A percentile compares a stretch with the other conserved stretches of the same genome.
These are phyloP conservation scores for Debaryomyces hansenii DNA, from an alignment of 805 yeast species.

Conservation along the genomic window DNA sequence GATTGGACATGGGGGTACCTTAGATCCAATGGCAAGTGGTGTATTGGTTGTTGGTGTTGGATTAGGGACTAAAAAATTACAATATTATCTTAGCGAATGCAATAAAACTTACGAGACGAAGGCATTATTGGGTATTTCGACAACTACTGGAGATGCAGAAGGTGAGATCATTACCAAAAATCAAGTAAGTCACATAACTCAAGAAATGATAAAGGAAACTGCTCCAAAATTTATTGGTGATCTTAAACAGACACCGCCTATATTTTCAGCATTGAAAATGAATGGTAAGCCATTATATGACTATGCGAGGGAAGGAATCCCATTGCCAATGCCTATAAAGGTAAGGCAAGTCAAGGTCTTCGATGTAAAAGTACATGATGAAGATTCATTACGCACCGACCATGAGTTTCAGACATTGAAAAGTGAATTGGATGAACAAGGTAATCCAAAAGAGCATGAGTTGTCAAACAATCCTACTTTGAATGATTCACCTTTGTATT, in stretches of 20 bases:
- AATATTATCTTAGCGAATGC: slow-evolving; percentile 69
- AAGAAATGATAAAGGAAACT: slow-evolving; percentile 48
- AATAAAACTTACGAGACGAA: slow-evolving; percentile 78
- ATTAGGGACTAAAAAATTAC: slow-evolving; percentile 79
- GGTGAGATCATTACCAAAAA: slow-evolving; percentile 73
- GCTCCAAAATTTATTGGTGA: slow-evolving; percentile 74
- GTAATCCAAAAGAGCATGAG: slow-evolving; percentile 43
- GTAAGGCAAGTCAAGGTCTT: slow-evolving; percentile 67
- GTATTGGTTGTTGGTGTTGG: slow-evolving; percentile 92
- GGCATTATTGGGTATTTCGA: slow-evolving; percentile 84
- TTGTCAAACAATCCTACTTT: slow-evolving; percentile 54
- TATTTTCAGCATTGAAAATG: slow-evolving; percentile 90
- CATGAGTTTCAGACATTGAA: slow-evolving; percentile 53
- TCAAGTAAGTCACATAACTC: slow-evolving; percentile 55
- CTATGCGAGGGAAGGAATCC: slow-evolving; percentile 85
- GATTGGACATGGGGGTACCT: slow-evolving; percentile 98
- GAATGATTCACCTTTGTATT: slow-evolving; percentile 61
- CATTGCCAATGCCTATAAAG: slow-evolving; percentile 81
- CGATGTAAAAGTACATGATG: slow-evolving; percentile 50
- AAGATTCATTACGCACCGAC: slow-evolving; percentile 52
- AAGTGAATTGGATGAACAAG: slow-evolving; percentile 49
- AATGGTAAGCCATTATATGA: slow-evolving; percentile 93
- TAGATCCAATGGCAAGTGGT: slow-evolving; percentile 96
- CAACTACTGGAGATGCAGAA: slow-evolving; percentile 92
- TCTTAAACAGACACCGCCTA: slow-evolving; percentile 89